These are phyloP conservation scores for Lunularia cruciata DNA, from an alignment of 225 moss, liverwort and hornwort genomes.

Conservation along the genomic window DNA sequence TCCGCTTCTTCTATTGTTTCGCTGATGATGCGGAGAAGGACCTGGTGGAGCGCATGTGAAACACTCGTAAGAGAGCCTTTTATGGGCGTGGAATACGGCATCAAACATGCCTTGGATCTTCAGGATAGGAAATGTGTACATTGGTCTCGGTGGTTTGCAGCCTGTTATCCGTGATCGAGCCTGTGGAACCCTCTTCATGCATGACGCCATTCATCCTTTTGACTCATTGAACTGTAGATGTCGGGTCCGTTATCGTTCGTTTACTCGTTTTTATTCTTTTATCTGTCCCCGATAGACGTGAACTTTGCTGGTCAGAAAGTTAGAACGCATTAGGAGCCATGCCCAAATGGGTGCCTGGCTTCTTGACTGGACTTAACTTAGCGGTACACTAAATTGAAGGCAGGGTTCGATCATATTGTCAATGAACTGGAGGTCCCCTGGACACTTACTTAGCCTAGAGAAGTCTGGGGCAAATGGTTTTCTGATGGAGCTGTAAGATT, in stretches of 20 bases:
- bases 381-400: constrained; percentile 10
- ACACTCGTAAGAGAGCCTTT: constrained; percentile 5
- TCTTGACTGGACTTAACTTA: constrained; percentile 4
- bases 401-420: constrained; percentile 2
- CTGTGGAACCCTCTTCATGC: neutral
- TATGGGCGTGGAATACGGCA: neutral
- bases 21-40: neutral
- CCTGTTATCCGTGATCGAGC: neutral
- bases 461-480: constrained; percentile 15
- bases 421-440: constrained; percentile 5
- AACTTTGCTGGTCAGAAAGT: constrained; percentile 9
- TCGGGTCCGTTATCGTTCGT: neutral
- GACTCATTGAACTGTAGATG: constrained; percentile 8
- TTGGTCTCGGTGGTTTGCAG: constrained; percentile 5
- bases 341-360: constrained; percentile 1
- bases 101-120: neutral
- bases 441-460: neutral
- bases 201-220: constrained; percentile 9
- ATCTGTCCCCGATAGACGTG: constrained; percentile 7
- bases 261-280: constrained; percentile 16
- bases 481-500: constrained; percentile 8
- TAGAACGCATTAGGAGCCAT: constrained; percentile 3
- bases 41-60: constrained; percentile 3
- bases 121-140: constrained; percentile 15
- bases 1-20: constrained; percentile 13